phyloP scores from a whole-genome alignment of 305 asterid genomes.

The Solanum aculeatissimum region DNA sequence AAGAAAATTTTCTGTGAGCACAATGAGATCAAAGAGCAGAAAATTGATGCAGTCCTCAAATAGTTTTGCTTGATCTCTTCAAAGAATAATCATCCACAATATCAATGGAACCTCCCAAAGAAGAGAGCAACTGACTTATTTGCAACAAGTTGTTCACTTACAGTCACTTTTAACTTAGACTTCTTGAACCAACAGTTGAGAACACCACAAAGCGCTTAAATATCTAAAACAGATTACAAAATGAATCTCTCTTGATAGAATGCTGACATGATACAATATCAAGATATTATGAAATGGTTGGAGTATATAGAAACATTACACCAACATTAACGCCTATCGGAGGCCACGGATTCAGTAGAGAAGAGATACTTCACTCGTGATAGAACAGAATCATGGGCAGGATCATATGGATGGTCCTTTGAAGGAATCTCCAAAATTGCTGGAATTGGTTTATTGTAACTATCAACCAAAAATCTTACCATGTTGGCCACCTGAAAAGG shows the following conservation, averaged over 20 bases:
- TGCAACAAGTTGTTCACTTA: not conserved
- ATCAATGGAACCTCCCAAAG: not conserved
- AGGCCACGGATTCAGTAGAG: slow-evolving; percentile 62
- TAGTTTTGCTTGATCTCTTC: not conserved
- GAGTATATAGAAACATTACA: not conserved
- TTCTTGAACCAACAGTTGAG: not conserved
- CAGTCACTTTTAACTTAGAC: not conserved
- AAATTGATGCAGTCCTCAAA: not conserved
- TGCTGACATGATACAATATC: not conserved
- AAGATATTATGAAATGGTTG: not conserved
- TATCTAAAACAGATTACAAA: not conserved
- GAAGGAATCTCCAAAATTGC: slow-evolving; percentile 96
- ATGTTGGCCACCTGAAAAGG: slow-evolving; percentile 70
- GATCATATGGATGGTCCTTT: slow-evolving; percentile 94
- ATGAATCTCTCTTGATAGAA: not conserved
- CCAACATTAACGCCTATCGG: slow-evolving; percentile 45
- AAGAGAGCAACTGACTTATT: not conserved
- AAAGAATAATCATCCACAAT: not conserved
- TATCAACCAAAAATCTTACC: slow-evolving; percentile 81
- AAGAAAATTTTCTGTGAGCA: not conserved
- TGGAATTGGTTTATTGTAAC: slow-evolving; percentile 88
- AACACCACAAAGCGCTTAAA: not conserved
- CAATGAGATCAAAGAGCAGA: not conserved
- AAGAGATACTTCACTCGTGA: slow-evolving; percentile 88
- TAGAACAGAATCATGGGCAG: slow-evolving; percentile 83